Conservation (phyloP, 2,329 filamentous ascomycete genomes). For the Cladosporium sp. region DNA sequence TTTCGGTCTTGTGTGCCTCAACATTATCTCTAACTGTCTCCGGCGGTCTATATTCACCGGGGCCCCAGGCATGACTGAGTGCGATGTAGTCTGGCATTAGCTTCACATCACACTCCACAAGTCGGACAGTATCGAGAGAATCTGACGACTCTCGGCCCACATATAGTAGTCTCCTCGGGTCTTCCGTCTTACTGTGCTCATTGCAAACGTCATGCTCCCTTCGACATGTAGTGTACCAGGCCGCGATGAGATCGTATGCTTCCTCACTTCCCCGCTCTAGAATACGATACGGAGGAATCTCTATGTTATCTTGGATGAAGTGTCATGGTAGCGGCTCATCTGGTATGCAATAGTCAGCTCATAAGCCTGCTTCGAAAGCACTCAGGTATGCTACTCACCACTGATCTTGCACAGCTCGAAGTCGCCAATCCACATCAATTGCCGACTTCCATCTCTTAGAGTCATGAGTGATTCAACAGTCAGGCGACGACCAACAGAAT, state of each 20-base stretch:
- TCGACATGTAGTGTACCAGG: background rate
- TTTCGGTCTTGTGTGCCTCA: background rate
- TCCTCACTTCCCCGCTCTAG: background rate
- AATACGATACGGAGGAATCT: no score
- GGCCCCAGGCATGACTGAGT: background rate
- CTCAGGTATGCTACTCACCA: background rate
- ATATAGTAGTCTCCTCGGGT: background rate
- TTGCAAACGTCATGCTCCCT: background rate
- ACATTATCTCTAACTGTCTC: background rate
- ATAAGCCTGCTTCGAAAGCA: background rate
- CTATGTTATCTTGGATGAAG: background rate
- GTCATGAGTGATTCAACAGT: no score
- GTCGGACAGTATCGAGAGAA: background rate
- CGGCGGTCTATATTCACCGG: background rate
- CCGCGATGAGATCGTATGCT: background rate
- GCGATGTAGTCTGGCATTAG: background rate
- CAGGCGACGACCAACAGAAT: background rate
- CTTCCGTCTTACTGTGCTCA: background rate
- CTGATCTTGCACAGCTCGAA: constrained; percentile 5
- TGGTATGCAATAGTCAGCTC: background rate
- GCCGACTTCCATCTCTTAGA: background rate
- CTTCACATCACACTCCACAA: background rate
- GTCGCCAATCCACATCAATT: background rate
- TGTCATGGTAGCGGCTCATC: background rate
- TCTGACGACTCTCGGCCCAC: background rate